Evolutionary conservation across 805 yeast species (phyloP).

Genomic region (Kodamaea neixiangensis): DNA sequence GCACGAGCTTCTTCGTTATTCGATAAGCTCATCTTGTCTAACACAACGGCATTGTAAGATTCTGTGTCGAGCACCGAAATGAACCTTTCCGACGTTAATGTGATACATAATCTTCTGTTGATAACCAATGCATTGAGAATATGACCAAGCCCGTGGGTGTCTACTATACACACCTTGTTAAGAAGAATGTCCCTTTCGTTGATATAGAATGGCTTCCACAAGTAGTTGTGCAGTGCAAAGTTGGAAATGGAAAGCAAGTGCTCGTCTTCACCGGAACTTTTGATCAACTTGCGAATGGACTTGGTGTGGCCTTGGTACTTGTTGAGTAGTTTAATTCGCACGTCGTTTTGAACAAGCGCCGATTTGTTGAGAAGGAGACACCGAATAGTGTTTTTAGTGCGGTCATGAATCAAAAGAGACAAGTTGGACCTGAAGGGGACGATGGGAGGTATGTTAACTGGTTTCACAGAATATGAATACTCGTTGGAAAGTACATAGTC

Average conservation of each 20-base stretch:
- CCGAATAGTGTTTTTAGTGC: constrained; percentile 37
- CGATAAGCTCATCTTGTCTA: not conserved
- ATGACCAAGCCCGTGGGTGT: constrained; percentile 61
- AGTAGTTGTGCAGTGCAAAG: constrained; percentile 38
- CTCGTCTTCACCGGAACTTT: constrained; percentile 50
- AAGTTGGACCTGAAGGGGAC: constrained; percentile 12
- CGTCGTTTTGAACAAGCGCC: constrained; percentile 2
- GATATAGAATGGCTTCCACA: constrained; percentile 43
- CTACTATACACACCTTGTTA: constrained; percentile 30
- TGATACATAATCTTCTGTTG: not conserved
- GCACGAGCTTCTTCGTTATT: constrained; percentile 1
- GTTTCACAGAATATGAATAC: constrained; percentile 1
- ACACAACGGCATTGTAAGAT: not conserved
- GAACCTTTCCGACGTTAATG: not conserved
- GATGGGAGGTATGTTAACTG: not conserved
- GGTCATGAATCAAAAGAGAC: constrained; percentile 36
- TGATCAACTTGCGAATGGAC: constrained; percentile 65
- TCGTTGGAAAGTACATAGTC: not conserved
- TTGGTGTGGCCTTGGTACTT: constrained; percentile 86
- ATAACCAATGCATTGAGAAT: constrained; percentile 32
- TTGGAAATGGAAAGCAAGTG: constrained; percentile 40
- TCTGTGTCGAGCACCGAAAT: constrained; percentile 1
- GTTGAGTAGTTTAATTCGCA: constrained; percentile 24
- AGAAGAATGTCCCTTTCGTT: constrained; percentile 15
- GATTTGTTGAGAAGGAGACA: constrained; percentile 16